These are phyloP conservation scores for Crassisporium funariophilum DNA, from an alignment of 768 basidiomycete genomes.

Conservation along the genomic window DNA sequence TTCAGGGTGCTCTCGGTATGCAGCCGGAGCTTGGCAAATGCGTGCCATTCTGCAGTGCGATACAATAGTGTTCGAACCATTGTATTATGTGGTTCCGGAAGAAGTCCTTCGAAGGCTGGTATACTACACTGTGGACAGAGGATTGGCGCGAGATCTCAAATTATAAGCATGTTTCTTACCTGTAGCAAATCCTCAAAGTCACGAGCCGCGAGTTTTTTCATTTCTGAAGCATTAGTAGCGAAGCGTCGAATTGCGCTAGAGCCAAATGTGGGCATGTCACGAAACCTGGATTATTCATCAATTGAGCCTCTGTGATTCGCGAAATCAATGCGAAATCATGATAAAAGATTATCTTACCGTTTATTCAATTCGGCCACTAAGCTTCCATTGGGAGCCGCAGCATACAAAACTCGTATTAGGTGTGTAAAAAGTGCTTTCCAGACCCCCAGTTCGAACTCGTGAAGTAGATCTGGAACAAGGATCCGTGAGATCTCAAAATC, in stretches of 20 bases:
- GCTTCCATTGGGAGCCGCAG: slow-evolving; percentile 19
- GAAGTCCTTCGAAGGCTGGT: slow-evolving; percentile 39
- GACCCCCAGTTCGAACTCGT: slow-evolving; percentile 43
- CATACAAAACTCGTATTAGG: slow-evolving; percentile 35
- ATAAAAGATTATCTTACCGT: slow-evolving; percentile 22
- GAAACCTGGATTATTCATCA: slow-evolving; percentile 28
- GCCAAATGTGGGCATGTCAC: slow-evolving; percentile 25
- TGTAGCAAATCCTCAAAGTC: slow-evolving; percentile 44
- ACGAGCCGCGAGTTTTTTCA: slow-evolving; percentile 34
- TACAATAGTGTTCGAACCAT: slow-evolving; percentile 27
- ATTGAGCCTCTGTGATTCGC: background rate
- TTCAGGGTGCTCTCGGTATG: slow-evolving; percentile 30
- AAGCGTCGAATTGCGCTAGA: slow-evolving; percentile 30
- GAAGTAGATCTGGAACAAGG: slow-evolving; percentile 37
- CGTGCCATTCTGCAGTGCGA: slow-evolving; percentile 33
- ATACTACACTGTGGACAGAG: slow-evolving; percentile 39
- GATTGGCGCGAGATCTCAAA: background rate
- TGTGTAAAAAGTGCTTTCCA: slow-evolving; percentile 41
- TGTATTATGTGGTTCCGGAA: slow-evolving; percentile 23
- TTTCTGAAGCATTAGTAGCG: slow-evolving; percentile 29
- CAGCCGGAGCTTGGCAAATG: slow-evolving; percentile 33
- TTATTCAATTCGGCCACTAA: slow-evolving; percentile 30
- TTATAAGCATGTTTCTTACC: slow-evolving; percentile 20
- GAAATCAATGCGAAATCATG: background rate
- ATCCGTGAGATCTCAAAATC: slow-evolving; percentile 28